Evolutionary conservation across 2,329 filamentous ascomycete species (phyloP).

Genomic region (Leptosphaerulina australis): DNA sequence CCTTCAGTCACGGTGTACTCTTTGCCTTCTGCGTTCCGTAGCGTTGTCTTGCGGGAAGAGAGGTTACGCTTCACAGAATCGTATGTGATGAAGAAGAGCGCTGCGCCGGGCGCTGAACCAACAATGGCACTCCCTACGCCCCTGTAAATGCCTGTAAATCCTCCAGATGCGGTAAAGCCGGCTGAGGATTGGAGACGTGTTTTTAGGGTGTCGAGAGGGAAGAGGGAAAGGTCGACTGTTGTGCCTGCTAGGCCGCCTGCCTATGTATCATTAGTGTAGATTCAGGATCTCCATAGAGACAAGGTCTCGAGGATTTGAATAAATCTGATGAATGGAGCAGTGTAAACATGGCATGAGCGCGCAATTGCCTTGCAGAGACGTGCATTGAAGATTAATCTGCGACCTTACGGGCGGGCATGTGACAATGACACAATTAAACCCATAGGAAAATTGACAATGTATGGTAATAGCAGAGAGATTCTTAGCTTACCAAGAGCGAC

Average conservation of each 20-base stretch:
- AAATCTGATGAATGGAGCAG: no score
- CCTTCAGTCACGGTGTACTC: conserved; percentile 31
- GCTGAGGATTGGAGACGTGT: conserved; percentile 87
- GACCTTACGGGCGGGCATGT: no score
- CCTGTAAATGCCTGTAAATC: conserved; percentile 90
- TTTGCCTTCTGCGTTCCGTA: conserved; percentile 34
- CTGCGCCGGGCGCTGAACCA: conserved; percentile 89
- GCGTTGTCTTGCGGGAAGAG: conserved; percentile 17
- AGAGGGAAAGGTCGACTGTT: conserved; percentile 95
- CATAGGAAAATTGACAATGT: no score
- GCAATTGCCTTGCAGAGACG: not conserved
- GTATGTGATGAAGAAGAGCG: conserved; percentile 97
- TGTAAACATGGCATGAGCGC: not conserved
- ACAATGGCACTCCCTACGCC: conserved; percentile 89
- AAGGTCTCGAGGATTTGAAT: no score
- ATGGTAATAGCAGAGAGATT: not conserved
- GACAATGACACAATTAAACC: no score
- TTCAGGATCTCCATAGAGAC: not conserved
- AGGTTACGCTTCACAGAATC: conserved; percentile 66
- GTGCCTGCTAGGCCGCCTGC: conserved; percentile 92
- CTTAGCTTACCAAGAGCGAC: conserved; percentile 52
- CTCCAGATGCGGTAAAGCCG: conserved; percentile 81
- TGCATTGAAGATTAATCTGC: not conserved
- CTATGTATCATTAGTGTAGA: conserved; percentile 44
- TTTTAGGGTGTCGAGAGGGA: conserved; percentile 97